Evolutionary conservation across 2,329 filamentous ascomycete species (phyloP), one percentile per base, ranked within the genome.

Genomic region (Thermothelomyces thermophilus): DNA sequence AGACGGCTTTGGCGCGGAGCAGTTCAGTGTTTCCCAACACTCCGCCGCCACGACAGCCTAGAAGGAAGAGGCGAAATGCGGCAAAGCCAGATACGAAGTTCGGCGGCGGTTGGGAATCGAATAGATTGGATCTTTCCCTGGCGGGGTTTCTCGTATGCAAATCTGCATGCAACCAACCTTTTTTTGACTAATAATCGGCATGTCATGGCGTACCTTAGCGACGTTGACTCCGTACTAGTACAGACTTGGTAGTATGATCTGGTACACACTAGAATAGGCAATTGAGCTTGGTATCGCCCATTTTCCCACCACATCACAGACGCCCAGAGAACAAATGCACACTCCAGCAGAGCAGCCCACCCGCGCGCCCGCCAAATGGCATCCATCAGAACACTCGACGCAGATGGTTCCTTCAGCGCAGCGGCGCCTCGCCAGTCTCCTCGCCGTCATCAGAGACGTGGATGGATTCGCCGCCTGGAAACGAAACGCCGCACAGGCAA

Each of bases 141-240:
- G 42, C 28, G 44, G 49, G 39, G 33, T 47, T n/a, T 5, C 50
- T 48, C 50, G 49, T 51, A 51, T 51, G 36, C 35, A 17, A 20
- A 13, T n/a, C 42, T 36, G 26, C 26, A 36, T 37, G 41, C 47
- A 20, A 40, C 34, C 14, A 26, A 26, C 24, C 47, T 30, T 17
- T 41, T 30, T 17, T 26, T 26, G 24, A 26, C 24, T 26, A n/a
- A n/a, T 26, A 5, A 5, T 9, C 5, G 24, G 24, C 24, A 26
- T 26, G 9, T 26, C 24, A 5, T 5, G 5, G 24, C 37, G 19
- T 26, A 51, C 31, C 31, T 37, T 37, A 43, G 37, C 30, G 26
- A 45, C 36, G 43, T 22, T 24, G 33, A 37, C 33, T n/a, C n/a
- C n/a, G n/a, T n/a, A n/a, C n/a, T n/a, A n/a, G n/a, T n/a, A n/a